These are phyloP conservation scores for Lecanicillium sp. DNA, from an alignment of 2,329 filamentous ascomycete genomes.

Conservation along the genomic window DNA sequence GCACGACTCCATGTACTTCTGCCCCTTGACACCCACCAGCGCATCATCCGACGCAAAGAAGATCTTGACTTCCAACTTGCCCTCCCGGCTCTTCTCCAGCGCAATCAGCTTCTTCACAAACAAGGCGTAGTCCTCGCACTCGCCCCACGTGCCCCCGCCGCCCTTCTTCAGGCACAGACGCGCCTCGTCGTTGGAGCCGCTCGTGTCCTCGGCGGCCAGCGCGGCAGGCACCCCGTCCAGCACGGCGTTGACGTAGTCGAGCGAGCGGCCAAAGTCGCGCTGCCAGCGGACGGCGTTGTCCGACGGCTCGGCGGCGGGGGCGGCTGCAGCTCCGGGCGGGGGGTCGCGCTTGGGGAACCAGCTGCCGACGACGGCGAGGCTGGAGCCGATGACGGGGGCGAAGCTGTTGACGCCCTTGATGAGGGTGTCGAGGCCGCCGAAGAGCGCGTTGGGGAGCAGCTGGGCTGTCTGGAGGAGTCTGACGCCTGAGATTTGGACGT, in stretches of 20 bases:
- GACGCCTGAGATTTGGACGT: constrained; percentile 8
- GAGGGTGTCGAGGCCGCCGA: not conserved
- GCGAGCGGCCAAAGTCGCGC: not conserved
- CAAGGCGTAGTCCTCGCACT: not conserved
- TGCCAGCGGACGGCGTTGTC: not conserved
- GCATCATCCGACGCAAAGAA: not conserved
- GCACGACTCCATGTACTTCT: not conserved
- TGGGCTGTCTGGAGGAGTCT: constrained; percentile 1
- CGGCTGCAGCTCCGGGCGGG: not conserved
- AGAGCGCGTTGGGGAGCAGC: not conserved
- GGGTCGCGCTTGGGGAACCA: not conserved
- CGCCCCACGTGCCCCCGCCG: not conserved
- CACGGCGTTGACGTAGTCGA: not conserved
- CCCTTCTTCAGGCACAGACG: not conserved
- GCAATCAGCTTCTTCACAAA: not conserved
- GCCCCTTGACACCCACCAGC: not conserved
- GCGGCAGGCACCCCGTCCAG: not conserved
- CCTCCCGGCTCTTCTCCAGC: not conserved
- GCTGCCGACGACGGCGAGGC: not conserved
- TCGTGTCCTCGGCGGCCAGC: not conserved
- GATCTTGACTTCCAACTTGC: not conserved
- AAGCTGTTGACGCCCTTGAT: not conserved
- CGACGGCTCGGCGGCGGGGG: not conserved
- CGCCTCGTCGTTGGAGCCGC: not conserved
- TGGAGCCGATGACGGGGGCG: not conserved